Base-by-base conservation (phyloP, 176 grass and related monocot genomes). In the Avena insularis region DNA sequence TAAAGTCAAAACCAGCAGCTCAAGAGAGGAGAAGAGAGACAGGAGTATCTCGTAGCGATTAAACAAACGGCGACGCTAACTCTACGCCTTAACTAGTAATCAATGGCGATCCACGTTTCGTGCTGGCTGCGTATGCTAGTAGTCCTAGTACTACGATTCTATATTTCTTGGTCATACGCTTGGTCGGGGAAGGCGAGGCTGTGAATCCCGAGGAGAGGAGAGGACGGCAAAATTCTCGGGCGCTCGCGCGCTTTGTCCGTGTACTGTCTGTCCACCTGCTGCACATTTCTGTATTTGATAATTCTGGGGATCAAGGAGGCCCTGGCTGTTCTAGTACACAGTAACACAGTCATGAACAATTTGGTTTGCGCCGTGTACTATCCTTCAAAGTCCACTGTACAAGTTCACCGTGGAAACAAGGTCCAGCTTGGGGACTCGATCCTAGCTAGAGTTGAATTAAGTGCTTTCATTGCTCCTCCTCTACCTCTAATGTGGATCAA, bases 51-150 rank as follows among this genome's bases (percentile, higher is more conserved):
- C 57, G 58, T 59, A 47, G 48, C 20, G 75, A 67, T 5, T 87
- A 91, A 91, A 87, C 89, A 91, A 91, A 21, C 69, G 72, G 63
- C 10, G 53, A 83, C 79, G 79, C 84, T 78, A 65, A 64, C 51
- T 8, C 40, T 14, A 36, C n/a, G 61, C 33, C 85, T 91, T 88
- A 77, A 91, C 87, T 91, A 69, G 77, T 81, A 77, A 79, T 88
- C 79, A 91, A 85, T 84, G 61, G 75, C 29, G 86, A 91, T 91
- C 90, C 86, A 77, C 85, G 69, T 81, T 91, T 88, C 81, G 77
- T 91, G 85, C 89, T 84, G 89, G 85, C 89, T 84, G 89, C 72
- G 45, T 78, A 79, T 79, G 89, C 89, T 51, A 80, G 33, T 35
- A 35, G 2, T 33, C 1, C 63, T 35, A 35, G 2, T 33, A 0